Percentiles rank a stretch among this genome's conserved stretches.
phyloP scores from a whole-genome alignment of 345 rosid genomes.

The Hibiscus syriacus region DNA sequence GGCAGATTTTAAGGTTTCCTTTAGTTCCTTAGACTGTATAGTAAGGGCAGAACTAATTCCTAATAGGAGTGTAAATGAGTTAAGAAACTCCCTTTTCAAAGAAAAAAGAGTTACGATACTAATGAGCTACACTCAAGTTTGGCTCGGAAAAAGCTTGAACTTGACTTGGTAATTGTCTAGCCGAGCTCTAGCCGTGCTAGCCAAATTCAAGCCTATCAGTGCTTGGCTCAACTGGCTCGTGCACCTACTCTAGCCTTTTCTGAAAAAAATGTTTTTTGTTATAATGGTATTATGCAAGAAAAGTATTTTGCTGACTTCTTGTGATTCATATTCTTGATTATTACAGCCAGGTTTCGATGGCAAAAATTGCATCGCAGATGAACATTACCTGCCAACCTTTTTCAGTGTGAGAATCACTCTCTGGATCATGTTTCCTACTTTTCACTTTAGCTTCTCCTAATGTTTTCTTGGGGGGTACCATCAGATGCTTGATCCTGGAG shows the following conservation, averaged over 20 bases:
- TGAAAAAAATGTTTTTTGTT: too few species aligned
- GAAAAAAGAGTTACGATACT: too few species aligned
- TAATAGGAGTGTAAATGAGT: neutral
- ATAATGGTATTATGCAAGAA: too few species aligned
- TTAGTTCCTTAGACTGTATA: neutral
- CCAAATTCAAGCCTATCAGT: neutral
- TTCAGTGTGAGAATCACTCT: slow-evolving; percentile 53
- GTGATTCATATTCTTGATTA: slow-evolving; percentile 16
- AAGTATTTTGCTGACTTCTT: slow-evolving; percentile 8
- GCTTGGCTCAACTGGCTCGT: neutral
- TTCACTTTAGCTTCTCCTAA: neutral
- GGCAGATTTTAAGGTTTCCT: neutral
- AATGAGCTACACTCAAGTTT: neutral
- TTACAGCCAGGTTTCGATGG: slow-evolving; percentile 92
- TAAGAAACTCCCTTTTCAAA: neutral
- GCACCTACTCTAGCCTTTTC: neutral
- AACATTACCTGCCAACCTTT: slow-evolving; percentile 93
- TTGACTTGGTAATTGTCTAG: neutral
- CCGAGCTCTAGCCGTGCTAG: neutral
- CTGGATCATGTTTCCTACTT: slow-evolving; percentile 6
- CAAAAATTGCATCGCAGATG: slow-evolving; percentile 94
- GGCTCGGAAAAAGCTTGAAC: neutral
- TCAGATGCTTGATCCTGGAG: slow-evolving; percentile 89
- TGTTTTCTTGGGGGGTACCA: slow-evolving; percentile 5
- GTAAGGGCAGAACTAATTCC: neutral